Evolutionary conservation across 495 filamentous ascomycete genomes (phyloP).

Genomic region (Aspergillus egyptiacus): DNA sequence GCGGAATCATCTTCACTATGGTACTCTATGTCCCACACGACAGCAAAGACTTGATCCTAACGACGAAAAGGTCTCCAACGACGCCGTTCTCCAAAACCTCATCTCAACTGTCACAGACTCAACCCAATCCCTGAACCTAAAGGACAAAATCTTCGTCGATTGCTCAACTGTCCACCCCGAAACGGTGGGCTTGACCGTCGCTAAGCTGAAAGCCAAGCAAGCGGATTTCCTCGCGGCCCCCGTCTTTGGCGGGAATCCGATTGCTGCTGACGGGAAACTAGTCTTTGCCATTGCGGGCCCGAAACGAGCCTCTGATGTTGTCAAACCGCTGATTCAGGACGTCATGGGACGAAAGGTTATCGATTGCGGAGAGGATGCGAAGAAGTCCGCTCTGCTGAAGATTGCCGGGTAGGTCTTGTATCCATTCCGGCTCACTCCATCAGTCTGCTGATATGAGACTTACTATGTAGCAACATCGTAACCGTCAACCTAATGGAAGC

Average conservation of each 20-base stretch:
- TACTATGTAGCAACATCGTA: constrained; percentile 34
- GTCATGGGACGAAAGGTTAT: constrained; percentile 43
- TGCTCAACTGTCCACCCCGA: constrained; percentile 44
- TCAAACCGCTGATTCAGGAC: constrained; percentile 42
- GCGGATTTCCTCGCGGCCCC: constrained; percentile 40
- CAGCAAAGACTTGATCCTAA: too few species aligned
- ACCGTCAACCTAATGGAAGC: constrained; percentile 47
- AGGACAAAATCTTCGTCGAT: constrained; percentile 45
- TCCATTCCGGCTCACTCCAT: neutral
- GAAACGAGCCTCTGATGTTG: constrained; percentile 26
- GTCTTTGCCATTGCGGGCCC: constrained; percentile 43
- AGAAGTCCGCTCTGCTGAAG: constrained; percentile 40
- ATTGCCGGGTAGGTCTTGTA: constrained; percentile 35
- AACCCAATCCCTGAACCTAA: constrained; percentile 29
- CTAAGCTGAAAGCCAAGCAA: constrained; percentile 29
- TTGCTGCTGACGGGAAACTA: constrained; percentile 41
- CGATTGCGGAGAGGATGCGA: constrained; percentile 45
- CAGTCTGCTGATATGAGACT: neutral
- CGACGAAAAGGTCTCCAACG: constrained; percentile 34
- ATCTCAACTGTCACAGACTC: constrained; percentile 29
- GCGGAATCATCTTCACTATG: constrained; percentile 45
- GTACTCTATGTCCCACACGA: constrained; percentile 13
- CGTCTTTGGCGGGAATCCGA: constrained; percentile 42
- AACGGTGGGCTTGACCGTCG: constrained; percentile 31
- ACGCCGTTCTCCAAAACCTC: constrained; percentile 34